These are phyloP conservation scores for Tuber microsphaerosporum DNA, from an alignment of 495 filamentous ascomycete species.

Conservation along the genomic window DNA sequence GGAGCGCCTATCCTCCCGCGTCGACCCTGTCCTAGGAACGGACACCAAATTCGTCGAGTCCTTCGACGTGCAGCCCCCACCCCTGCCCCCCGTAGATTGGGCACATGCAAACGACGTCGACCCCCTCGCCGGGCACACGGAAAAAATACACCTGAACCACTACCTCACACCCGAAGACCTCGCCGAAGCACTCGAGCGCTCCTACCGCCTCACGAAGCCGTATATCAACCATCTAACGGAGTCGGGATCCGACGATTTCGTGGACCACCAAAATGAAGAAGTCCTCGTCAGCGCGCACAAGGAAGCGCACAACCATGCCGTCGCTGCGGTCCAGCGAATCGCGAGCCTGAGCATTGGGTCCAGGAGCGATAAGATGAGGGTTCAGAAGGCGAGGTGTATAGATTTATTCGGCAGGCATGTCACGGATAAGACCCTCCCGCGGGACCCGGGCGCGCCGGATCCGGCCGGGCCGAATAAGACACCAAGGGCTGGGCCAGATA, in stretches of 20 bases:
- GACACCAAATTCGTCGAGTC: conserved; percentile 76
- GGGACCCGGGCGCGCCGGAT: conserved; percentile 39
- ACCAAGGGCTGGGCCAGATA: conserved; percentile 76
- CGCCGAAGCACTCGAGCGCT: conserved; percentile 50
- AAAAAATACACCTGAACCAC: conserved; percentile 59
- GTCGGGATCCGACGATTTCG: conserved; percentile 47
- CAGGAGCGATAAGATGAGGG: conserved; percentile 65
- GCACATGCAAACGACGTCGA: conserved; percentile 16
- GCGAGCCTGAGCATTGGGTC: conserved; percentile 64
- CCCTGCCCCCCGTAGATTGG: conserved; percentile 38
- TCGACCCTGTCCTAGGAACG: conserved; percentile 70
- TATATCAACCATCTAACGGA: conserved; percentile 38
- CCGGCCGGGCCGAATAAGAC: conserved; percentile 45
- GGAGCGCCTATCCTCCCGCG: conserved; percentile 54
- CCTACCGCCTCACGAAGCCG: conserved; percentile 45
- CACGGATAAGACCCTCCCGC: conserved; percentile 64
- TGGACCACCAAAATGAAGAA: conserved; percentile 40
- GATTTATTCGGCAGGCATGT: conserved; percentile 82
- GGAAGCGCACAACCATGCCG: conserved; percentile 50
- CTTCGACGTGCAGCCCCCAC: conserved; percentile 55
- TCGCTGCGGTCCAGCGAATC: conserved; percentile 67
- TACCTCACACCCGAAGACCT: conserved; percentile 62
- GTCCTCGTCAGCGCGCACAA: conserved; percentile 43
- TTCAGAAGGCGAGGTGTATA: conserved; percentile 75
- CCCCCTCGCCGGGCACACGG: conserved; percentile 45